Base-by-base conservation (phyloP, 768 basidiomycete species). In the Phlebiopsis flavidoalba region DNA sequence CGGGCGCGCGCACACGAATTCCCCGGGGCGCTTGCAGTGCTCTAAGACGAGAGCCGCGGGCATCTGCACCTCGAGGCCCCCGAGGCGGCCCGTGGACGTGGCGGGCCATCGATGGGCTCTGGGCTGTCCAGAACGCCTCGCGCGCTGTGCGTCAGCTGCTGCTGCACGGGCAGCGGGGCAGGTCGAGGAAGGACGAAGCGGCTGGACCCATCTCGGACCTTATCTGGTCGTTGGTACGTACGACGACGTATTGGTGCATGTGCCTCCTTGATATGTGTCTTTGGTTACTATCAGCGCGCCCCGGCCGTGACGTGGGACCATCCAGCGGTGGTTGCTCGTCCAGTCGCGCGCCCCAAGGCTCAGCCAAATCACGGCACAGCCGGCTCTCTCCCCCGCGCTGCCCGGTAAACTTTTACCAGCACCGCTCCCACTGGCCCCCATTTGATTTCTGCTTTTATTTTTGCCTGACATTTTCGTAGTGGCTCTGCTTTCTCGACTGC, bases 261-360 rank as follows among this genome's bases (percentile, higher is more conserved):
- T 55, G 54, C 54, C 37, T 45, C 15, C 21, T 21, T 55, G 54
- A 55, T 55, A 45, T 55, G 54, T 55, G 54, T 55, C 54, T 55
- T 43, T 55, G 54, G 54, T 55, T 55, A 45, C 54, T 55, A 55
- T 55, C 54, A 55, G 54, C 22, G 54, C 36, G 35, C 21, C n/a
- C 21, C n/a, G 54, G 35, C 26, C 36, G 54, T 55, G 54, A 55
- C 54, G 54, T 55, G 54, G 54, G 54, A 55, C 36, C 21, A 26
- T 55, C 36, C 54, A 55, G 54, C 36, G 54, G 36, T 45, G 35
- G 19, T 36, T 19, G 37, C 40, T 55, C 54, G 54, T 36, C 36
- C 21, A 36, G 54, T 55, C 50, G n/a, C 50, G 26, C 15, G 36
- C 26, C 35, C 33, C 11, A 12, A 19, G 15, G 53, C 37, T 8